A percentile compares a stretch with the other conserved stretches of the same genome.
Evolutionary conservation across 75 land plant genomes (phyloP).

Genomic region (Chamaecyparis obtusa): DNA sequence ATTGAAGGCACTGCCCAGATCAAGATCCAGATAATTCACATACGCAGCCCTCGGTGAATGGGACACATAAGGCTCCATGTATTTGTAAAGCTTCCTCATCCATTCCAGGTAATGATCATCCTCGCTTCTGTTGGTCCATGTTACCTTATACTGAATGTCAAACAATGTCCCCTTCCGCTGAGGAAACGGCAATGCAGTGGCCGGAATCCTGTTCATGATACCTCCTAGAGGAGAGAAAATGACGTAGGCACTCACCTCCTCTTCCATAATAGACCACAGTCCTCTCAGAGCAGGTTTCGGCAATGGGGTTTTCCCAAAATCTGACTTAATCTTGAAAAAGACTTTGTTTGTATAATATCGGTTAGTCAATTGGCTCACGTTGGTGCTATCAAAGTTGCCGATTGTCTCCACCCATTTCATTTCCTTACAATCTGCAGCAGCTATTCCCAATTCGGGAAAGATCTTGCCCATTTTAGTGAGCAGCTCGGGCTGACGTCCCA

Average conservation of each 20-base stretch:
- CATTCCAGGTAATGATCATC: background rate
- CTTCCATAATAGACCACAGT: background rate
- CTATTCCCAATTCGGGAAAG: background rate
- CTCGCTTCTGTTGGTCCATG: background rate
- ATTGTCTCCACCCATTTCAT: background rate
- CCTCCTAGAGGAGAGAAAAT: slow-evolving; percentile 13
- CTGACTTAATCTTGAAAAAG: slow-evolving; percentile 16
- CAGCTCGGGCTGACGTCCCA: background rate
- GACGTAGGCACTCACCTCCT: background rate
- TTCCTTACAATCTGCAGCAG: background rate
- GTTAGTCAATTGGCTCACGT: background rate
- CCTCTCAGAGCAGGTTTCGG: background rate
- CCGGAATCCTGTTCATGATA: background rate
- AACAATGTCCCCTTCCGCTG: slow-evolving; percentile 14
- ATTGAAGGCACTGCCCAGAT: no score
- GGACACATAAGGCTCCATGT: no score
- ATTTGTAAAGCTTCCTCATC: no score
- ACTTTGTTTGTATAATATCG: background rate
- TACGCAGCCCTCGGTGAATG: no score
- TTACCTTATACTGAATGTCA: slow-evolving; percentile 18
- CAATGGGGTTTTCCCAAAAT: background rate
- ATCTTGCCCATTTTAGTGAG: background rate
- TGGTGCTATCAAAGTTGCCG: no score
- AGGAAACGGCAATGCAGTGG: slow-evolving; percentile 18
- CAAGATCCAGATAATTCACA: no score